A percentile compares a stretch with the other conserved stretches of the same genome.
phyloP scores from a whole-genome alignment of 2,329 filamentous ascomycete genomes.

The Phaeosphaeriaceae sp. region DNA sequence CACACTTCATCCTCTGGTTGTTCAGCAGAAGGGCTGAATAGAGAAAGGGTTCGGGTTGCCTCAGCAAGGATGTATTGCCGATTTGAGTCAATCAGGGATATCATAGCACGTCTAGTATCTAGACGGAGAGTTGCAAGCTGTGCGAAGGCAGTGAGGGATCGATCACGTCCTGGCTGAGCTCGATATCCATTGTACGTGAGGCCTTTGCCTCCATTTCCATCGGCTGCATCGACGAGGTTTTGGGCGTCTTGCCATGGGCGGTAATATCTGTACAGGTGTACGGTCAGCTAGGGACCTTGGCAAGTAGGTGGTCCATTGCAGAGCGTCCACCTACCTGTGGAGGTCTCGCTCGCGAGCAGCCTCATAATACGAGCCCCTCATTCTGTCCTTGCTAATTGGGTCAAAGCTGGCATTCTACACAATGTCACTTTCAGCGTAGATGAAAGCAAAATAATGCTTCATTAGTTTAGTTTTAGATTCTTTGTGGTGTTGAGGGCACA shows the following conservation, averaged over 20 bases:
- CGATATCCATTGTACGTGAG: constrained; percentile 33
- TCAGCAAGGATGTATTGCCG: constrained; percentile 49
- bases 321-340: constrained; percentile 25
- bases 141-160: constrained; percentile 43
- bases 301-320: neutral
- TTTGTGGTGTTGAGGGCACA: too few species aligned
- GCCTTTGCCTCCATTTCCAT: constrained; percentile 30
- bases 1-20: constrained; percentile 33
- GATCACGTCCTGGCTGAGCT: constrained; percentile 32
- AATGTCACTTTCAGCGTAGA: constrained; percentile 1
- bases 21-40: constrained; percentile 33
- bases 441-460: too few species aligned
- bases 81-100: constrained; percentile 47
- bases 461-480: too few species aligned
- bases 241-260: constrained; percentile 47
- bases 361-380: constrained; percentile 27
- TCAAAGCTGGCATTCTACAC: constrained; percentile 18
- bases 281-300: constrained; percentile 5
- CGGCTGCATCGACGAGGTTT: constrained; percentile 33
- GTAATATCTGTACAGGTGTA: constrained; percentile 32
- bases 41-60: constrained; percentile 45
- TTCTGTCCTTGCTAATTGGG: constrained; percentile 10
- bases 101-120: constrained; percentile 41
- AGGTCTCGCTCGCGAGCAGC: constrained; percentile 37
- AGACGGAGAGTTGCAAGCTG: constrained; percentile 45